Base-by-base conservation (phyloP, 1,284 basidiomycete species). In the Sanguinoderma infundibulare region DNA sequence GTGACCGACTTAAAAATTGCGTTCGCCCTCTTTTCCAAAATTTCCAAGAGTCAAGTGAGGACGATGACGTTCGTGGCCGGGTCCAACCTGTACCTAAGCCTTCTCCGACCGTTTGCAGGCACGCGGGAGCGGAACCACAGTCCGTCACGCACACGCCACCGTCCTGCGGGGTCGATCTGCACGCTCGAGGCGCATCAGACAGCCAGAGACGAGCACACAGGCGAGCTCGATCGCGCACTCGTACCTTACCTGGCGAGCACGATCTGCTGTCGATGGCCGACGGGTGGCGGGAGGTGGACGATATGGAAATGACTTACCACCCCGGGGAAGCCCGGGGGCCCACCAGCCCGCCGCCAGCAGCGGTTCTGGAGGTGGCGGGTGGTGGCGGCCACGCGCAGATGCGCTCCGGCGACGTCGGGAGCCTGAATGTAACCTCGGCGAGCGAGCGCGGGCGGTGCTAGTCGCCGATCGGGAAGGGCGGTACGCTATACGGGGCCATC, bases 1-100 rank as follows among this genome's bases (percentile, higher is more conserved):
- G 57, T 64, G 60, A 64, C 55, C 62, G 55, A 57, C 53, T 62
- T 55, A 55, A 52, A 55, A 59, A 65, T 64, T 26, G n/a, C 22
- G 17, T 17, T 3, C 7, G 22, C 32, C 50, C 22, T 14, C 34
- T 14, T 7, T 35, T 14, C 7, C 34, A 35, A 14, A 14, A 35
- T 7, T 35, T 7, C 14, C 34, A 35, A n/a, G n/a, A n/a, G n/a
- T n/a, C n/a, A n/a, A n/a, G n/a, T n/a, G n/a, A n/a, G n/a, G n/a
- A n/a, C n/a, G n/a, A n/a, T n/a, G n/a, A n/a, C n/a, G n/a, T n/a
- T n/a, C n/a, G n/a, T n/a, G n/a, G n/a, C n/a, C n/a, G n/a, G n/a
- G n/a, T n/a, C n/a, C n/a, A n/a, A n/a, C n/a, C n/a, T n/a, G n/a
- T n/a, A n/a, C n/a, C n/a, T n/a, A n/a, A n/a, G n/a, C n/a, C n/a